Evolutionary conservation across 345 rosid genomes (phyloP).

Genomic region (Melastoma malabathricum): DNA sequence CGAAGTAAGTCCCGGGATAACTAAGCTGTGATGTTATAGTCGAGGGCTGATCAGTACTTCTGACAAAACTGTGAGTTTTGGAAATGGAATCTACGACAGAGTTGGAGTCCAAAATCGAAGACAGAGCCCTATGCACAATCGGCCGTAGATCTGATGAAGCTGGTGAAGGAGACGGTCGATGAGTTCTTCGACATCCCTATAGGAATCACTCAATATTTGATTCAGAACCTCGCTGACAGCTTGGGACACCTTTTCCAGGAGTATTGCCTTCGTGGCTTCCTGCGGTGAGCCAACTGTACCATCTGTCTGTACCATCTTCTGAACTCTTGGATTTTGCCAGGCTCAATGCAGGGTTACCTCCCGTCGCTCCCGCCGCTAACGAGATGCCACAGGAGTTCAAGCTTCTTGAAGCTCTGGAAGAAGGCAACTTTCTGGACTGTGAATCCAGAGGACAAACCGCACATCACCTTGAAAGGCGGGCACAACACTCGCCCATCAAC

Average conservation of each 20-base stretch:
- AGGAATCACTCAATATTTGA: background rate
- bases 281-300: too few relatives aligned
- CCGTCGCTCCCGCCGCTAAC: conserved; percentile 74
- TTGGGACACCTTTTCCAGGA: background rate
- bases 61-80: too few relatives aligned
- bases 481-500: conserved; percentile 76
- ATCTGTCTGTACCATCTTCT: too few relatives aligned
- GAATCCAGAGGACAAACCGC: conserved; percentile 16
- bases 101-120: conserved; percentile 90
- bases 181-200: background rate
- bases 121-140: conserved; percentile 60
- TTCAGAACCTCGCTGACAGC: background rate
- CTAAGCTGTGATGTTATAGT: conserved; percentile 52
- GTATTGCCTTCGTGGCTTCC: too few relatives aligned
- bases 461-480: conserved; percentile 13
- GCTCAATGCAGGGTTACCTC: conserved; percentile 54
- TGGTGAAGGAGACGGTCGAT: too few relatives aligned
- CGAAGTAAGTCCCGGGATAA: conserved; percentile 34
- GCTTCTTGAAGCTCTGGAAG: conserved; percentile 78
- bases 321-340: conserved; percentile 16
- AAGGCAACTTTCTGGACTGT: conserved; percentile 52
- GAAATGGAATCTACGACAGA: conserved; percentile 21
- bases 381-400: conserved; percentile 61
- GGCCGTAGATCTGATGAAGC: conserved; percentile 39
- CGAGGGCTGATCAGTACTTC: background rate